phyloP scores from a whole-genome alignment of 2,329 filamentous ascomycete genomes.

The Triangularia verruculosa region DNA sequence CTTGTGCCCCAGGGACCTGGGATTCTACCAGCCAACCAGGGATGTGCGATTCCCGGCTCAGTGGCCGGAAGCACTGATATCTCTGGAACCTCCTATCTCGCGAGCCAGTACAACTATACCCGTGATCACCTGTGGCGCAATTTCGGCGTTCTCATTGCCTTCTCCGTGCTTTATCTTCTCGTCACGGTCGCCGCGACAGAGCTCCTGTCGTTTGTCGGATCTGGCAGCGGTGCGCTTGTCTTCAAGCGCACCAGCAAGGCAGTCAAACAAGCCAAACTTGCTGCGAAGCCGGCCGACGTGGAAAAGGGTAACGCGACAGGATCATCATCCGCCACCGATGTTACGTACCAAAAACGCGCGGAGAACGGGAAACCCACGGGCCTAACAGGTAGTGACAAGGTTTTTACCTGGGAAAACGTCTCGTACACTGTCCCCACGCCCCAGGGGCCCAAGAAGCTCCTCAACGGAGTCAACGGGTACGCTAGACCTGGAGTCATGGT shows the following conservation, averaged over 20 bases:
- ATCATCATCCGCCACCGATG: constrained; percentile 25
- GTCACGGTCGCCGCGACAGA: constrained; percentile 71
- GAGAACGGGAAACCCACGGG: constrained; percentile 22
- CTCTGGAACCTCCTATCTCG: constrained; percentile 54
- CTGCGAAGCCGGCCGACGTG: constrained; percentile 44
- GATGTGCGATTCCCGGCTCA: constrained; percentile 56
- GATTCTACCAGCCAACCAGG: constrained; percentile 43
- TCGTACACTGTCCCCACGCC: constrained; percentile 64
- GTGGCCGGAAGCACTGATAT: constrained; percentile 47
- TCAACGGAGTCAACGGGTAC: constrained; percentile 68
- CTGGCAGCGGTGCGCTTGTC: constrained; percentile 39
- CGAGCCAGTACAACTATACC: constrained; percentile 51
- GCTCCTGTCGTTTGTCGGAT: constrained; percentile 51
- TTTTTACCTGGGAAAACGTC: constrained; percentile 70
- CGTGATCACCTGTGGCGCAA: constrained; percentile 67
- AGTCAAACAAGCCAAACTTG: constrained; percentile 16
- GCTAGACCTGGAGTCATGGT: constrained; percentile 78
- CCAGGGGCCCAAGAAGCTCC: constrained; percentile 33
- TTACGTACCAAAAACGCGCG: constrained; percentile 13
- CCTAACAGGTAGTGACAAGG: constrained; percentile 20
- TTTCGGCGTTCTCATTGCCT: constrained; percentile 74
- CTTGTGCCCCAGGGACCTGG: constrained; percentile 46
- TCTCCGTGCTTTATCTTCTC: constrained; percentile 69
- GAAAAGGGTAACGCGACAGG: constrained; percentile 46
- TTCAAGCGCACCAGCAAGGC: constrained; percentile 24